These are phyloP conservation scores for Jaltomata sinuosa DNA, from an alignment of 257 asterid species.

Conservation along the genomic window DNA sequence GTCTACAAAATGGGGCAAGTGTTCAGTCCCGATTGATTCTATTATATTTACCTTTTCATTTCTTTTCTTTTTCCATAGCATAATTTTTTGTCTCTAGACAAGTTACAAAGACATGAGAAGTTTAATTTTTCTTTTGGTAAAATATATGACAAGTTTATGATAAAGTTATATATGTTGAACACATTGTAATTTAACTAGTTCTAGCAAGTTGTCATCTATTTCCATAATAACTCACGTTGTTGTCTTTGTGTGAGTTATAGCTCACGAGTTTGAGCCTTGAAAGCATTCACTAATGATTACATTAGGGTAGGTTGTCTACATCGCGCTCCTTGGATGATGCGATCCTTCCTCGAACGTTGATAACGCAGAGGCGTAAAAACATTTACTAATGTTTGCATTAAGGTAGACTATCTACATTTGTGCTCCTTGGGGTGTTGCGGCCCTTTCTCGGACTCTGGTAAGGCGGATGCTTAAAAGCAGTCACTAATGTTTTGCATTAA, in stretches of 20 bases:
- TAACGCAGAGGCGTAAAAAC: too few relatives aligned
- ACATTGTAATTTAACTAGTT: not conserved
- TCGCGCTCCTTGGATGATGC: too few relatives aligned
- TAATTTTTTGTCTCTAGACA: not conserved
- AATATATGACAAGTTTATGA: too few relatives aligned
- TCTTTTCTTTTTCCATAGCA: not conserved
- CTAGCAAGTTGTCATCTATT: not conserved
- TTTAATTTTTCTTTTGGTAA: not conserved
- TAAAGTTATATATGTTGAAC: not conserved
- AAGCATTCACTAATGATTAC: not conserved
- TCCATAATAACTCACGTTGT: too few relatives aligned
- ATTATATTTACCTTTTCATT: not conserved
- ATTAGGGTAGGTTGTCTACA: not conserved
- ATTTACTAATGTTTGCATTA: too few relatives aligned
- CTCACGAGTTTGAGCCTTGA: accelerated
- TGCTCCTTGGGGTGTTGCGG: accelerated
- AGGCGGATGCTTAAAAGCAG: not conserved
- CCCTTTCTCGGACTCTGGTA: not conserved
- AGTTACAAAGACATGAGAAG: not conserved
- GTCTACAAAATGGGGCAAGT: too few relatives aligned
- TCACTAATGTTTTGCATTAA: too few relatives aligned
- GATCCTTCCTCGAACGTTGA: too few relatives aligned
- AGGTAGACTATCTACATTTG: too few relatives aligned
- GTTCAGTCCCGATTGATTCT: too few relatives aligned
- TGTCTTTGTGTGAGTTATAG: not conserved